Percentiles rank a stretch among this genome's conserved stretches.
Evolutionary conservation across 1,139 yeast genomes (phyloP).

Genomic region (Diutina mesorugosa): DNA sequence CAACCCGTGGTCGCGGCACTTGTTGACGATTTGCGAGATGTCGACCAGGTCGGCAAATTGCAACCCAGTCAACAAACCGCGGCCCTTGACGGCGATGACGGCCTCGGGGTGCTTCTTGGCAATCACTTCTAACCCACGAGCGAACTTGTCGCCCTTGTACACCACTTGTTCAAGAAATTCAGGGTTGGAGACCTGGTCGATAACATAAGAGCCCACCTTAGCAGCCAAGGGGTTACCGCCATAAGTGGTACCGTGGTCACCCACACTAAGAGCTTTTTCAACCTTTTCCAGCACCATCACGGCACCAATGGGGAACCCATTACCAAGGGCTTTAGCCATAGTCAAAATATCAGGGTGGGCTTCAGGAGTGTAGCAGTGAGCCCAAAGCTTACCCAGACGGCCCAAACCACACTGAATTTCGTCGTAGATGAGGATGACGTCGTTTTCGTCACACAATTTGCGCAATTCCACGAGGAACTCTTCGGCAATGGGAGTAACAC

Average conservation of each 20-base stretch:
- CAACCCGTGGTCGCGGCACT: slow-evolving; percentile 69
- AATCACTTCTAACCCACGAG: slow-evolving; percentile 35
- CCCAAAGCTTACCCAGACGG: slow-evolving; percentile 89
- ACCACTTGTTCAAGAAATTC: slow-evolving; percentile 49
- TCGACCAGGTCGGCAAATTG: slow-evolving; percentile 49
- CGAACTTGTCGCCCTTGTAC: slow-evolving; percentile 43
- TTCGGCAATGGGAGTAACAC: slow-evolving; percentile 54
- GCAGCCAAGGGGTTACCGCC: slow-evolving; percentile 96
- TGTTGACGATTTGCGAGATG: slow-evolving; percentile 51
- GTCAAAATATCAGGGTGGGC: slow-evolving; percentile 93
- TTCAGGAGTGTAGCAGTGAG: slow-evolving; percentile 63
- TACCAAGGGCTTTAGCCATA: slow-evolving; percentile 91
- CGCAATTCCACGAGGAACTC: slow-evolving; percentile 60
- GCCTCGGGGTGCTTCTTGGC: slow-evolving; percentile 44
- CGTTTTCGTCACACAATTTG: slow-evolving; percentile 52
- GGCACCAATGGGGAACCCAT: slow-evolving; percentile 97
- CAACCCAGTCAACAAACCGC: slow-evolving; percentile 76
- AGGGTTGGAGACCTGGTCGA: slow-evolving; percentile 49
- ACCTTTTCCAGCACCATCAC: slow-evolving; percentile 75
- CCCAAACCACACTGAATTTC: slow-evolving; percentile 97
- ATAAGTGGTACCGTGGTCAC: slow-evolving; percentile 96
- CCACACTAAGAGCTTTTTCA: slow-evolving; percentile 60
- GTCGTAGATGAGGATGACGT: slow-evolving; percentile 75
- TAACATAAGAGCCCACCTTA: slow-evolving; percentile 65
- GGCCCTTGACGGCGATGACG: slow-evolving; percentile 66